Conservation (phyloP, 2,329 filamentous ascomycete species). For the Cladosporium sp. region DNA sequence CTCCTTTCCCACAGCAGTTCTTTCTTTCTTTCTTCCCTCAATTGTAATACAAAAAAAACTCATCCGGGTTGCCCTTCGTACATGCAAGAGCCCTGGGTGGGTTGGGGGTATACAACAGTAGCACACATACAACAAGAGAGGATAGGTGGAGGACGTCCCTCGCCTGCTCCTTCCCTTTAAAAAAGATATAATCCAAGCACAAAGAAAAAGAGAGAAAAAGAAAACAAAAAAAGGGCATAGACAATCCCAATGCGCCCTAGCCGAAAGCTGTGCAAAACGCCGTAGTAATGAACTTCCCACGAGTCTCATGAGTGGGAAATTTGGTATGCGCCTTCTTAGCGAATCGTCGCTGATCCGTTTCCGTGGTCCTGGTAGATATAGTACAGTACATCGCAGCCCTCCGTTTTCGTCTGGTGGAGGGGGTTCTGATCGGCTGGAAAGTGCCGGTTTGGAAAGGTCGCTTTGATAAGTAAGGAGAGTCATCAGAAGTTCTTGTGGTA, state of each 20-base stretch:
- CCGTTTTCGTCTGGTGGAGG: neutral
- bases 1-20: neutral
- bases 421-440: neutral
- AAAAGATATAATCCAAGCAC: neutral
- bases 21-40: neutral
- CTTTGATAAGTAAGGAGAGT: slow-evolving; percentile 13
- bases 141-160: neutral
- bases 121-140: slow-evolving; percentile 10
- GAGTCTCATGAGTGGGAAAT: slow-evolving; percentile 2
- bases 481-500: slow-evolving; percentile 2
- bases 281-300: slow-evolving; percentile 1
- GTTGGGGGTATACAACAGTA: slow-evolving; percentile 16
- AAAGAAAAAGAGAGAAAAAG: neutral
- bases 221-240: neutral
- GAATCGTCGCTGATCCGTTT: neutral
- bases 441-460: slow-evolving; percentile 6
- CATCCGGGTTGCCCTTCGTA: neutral
- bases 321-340: neutral
- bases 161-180: neutral
- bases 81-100: slow-evolving; percentile 14
- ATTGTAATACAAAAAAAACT: slow-evolving; percentile 6
- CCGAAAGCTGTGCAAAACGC: slow-evolving; percentile 2
- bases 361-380: slow-evolving; percentile 6
- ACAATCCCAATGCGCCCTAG: neutral
- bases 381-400: slow-evolving; percentile 7